These are phyloP conservation scores for Podila minutissima DNA, from an alignment of 192 early-diverging fungal species.

Conservation along the genomic window DNA sequence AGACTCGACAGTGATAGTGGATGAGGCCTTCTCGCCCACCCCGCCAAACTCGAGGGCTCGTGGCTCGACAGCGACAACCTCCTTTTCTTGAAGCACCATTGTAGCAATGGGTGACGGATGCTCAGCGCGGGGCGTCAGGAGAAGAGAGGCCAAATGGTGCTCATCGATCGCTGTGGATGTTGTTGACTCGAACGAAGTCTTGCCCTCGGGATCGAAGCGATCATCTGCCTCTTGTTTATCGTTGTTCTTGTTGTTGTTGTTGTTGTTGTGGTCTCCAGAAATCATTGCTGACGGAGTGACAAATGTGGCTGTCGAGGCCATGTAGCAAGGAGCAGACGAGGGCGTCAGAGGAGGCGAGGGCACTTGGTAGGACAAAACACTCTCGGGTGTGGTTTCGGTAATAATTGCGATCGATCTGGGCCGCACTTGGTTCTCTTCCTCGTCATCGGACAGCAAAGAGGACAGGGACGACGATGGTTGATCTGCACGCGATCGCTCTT, in stretches of 20 bases:
- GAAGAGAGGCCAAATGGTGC: neutral
- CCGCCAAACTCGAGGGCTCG: constrained; percentile 4
- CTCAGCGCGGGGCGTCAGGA: constrained; percentile 23
- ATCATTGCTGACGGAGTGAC: neutral
- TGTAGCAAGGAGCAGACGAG: neutral
- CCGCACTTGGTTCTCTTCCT: neutral
- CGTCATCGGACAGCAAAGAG: neutral
- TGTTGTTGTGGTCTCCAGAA: neutral
- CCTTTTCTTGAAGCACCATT: neutral
- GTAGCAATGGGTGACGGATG: neutral
- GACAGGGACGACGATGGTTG: constrained; percentile 2
- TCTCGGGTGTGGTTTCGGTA: neutral
- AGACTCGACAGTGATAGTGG: neutral
- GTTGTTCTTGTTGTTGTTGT: neutral
- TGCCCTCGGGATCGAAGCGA: neutral
- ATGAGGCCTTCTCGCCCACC: neutral
- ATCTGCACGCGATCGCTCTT: constrained; percentile 1
- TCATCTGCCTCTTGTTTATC: neutral
- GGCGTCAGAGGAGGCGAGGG: constrained; percentile 48
- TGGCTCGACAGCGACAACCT: neutral
- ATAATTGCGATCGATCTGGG: neutral
- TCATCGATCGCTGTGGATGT: neutral
- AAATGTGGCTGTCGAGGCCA: neutral
- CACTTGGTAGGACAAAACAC: constrained; percentile 13
- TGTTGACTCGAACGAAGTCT: neutral